A percentile compares a stretch with the other conserved stretches of the same genome.
Evolutionary conservation across 2,329 filamentous ascomycete genomes (phyloP).

Genomic region (Capronia epimyces): DNA sequence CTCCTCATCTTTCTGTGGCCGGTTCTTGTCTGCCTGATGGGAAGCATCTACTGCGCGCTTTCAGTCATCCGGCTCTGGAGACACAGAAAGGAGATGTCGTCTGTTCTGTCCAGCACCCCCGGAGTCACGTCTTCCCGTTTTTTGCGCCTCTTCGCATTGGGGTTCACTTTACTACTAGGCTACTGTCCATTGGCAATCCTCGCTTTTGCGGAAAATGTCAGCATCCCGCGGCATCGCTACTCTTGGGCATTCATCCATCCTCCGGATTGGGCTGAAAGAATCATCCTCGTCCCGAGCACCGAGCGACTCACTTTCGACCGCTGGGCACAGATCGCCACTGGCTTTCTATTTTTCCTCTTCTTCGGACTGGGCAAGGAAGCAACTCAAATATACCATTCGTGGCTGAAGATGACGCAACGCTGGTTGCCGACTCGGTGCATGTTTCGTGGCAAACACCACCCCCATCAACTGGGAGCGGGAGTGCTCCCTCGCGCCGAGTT

Average conservation of each 20-base stretch:
- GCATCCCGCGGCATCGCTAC: slow-evolving; percentile 40
- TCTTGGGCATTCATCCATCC: slow-evolving; percentile 53
- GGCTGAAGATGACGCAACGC: slow-evolving; percentile 33
- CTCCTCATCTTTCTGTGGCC: slow-evolving; percentile 54
- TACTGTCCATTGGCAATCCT: slow-evolving; percentile 52
- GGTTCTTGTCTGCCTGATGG: slow-evolving; percentile 49
- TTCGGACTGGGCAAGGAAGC: slow-evolving; percentile 62
- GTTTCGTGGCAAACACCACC: not conserved
- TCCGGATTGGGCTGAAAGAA: slow-evolving; percentile 43
- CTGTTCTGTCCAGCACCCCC: slow-evolving; percentile 57
- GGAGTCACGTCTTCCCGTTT: slow-evolving; percentile 37
- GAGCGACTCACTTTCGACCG: slow-evolving; percentile 49
- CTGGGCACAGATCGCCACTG: slow-evolving; percentile 53
- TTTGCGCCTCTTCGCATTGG: slow-evolving; percentile 32
- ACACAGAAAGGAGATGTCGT: slow-evolving; percentile 55
- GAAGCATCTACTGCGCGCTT: slow-evolving; percentile 56
- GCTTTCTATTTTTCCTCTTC: slow-evolving; percentile 55
- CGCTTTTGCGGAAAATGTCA: slow-evolving; percentile 45
- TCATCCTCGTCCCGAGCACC: slow-evolving; percentile 44
- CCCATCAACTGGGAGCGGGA: not conserved
- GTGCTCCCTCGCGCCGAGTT: not conserved
- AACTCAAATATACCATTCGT: slow-evolving; percentile 48
- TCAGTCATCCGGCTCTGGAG: slow-evolving; percentile 56
- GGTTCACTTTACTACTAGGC: slow-evolving; percentile 51
- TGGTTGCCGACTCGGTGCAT: not conserved